These are phyloP conservation scores for Vaccinium darrowii DNA, from an alignment of 148 eudicot species.

Conservation along the genomic window DNA sequence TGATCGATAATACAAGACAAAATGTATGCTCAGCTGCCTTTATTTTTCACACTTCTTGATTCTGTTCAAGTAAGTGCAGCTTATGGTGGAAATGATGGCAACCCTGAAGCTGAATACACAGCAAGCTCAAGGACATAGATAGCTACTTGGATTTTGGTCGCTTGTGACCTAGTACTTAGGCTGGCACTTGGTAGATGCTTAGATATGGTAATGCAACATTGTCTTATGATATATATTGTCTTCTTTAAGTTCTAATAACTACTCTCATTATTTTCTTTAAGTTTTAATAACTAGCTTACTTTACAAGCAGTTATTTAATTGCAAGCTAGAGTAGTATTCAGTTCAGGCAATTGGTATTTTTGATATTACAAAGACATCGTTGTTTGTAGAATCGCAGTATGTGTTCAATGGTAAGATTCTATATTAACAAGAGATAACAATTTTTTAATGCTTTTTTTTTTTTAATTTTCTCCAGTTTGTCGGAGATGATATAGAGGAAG, in stretches of 20 bases:
- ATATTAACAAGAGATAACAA: background rate
- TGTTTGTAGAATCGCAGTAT: background rate
- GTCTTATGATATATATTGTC: too few species aligned
- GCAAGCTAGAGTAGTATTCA: background rate
- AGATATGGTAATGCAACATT: too few species aligned
- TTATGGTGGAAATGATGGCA: too few species aligned
- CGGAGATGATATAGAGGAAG: slow-evolving; percentile 94
- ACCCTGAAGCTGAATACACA: too few species aligned
- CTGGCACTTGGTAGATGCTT: too few species aligned
- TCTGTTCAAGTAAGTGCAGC: too few species aligned
- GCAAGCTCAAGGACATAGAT: too few species aligned
- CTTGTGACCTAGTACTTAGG: too few species aligned
- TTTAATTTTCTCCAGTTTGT: slow-evolving; percentile 62
- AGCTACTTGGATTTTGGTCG: too few species aligned
- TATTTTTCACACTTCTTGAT: too few species aligned
- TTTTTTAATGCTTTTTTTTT: background rate
- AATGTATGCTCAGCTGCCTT: too few species aligned
- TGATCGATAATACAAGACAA: too few species aligned
- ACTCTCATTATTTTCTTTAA: background rate
- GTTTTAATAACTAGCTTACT: background rate
- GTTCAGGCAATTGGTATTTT: background rate
- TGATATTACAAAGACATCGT: background rate
- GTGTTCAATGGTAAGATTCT: background rate
- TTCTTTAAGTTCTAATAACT: background rate
- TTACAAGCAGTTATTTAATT: background rate